Conservation (phyloP, 257 asterid species). For the Solanum lycopersicoides region DNA sequence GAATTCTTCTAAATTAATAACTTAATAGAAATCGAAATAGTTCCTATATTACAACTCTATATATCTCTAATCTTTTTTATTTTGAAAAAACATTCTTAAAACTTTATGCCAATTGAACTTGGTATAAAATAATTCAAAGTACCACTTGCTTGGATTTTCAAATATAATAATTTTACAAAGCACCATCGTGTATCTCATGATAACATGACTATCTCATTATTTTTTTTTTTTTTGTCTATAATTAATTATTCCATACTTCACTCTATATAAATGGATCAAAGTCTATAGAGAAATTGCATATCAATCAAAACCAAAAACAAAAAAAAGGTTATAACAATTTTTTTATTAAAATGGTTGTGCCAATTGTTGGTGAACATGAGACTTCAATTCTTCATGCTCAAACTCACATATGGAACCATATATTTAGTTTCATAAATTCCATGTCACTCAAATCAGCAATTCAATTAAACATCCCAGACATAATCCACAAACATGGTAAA, state of each 20-base stretch:
- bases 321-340: neutral
- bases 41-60: neutral
- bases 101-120: neutral
- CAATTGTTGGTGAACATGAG: neutral
- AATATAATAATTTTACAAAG: neutral
- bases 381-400: slow-evolving; percentile 17
- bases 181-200: neutral
- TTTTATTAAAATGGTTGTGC: neutral
- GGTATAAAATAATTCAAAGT: neutral
- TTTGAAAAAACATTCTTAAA: too few species aligned
- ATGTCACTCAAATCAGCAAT: slow-evolving; percentile 24
- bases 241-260: neutral
- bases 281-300: neutral
- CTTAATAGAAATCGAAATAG: neutral
- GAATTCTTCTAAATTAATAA: too few species aligned
- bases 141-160: neutral
- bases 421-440: slow-evolving; percentile 17
- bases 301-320: neutral
- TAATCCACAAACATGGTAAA: slow-evolving; percentile 12
- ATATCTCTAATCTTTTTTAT: neutral
- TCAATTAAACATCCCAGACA: slow-evolving; percentile 18
- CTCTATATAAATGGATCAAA: neutral
- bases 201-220: neutral
- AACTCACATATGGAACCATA: slow-evolving; percentile 22
- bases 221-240: neutral